Evolutionary conservation across 164 flowering plant species (phyloP), one percentile per base, ranked within the genome.

Genomic region (Nymphaea colorata): DNA sequence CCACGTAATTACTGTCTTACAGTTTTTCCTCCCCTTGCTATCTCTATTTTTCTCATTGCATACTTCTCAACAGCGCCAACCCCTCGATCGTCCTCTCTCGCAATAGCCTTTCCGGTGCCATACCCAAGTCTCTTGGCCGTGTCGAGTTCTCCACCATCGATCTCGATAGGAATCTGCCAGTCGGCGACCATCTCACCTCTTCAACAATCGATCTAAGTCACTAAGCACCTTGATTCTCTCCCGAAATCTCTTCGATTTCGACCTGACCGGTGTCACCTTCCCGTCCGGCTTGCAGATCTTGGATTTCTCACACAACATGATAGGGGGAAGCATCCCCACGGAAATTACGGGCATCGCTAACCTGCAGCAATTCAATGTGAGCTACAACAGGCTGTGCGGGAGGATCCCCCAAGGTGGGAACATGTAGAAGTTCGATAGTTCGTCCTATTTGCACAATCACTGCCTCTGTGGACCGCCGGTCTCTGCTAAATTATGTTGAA

Each of bases 311-410:
- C 63, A 61, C 41, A 61, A 61, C 41, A 25, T 25, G 63, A 61
- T 61, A 61, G 4, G 14, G 4, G 63, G 63, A 15, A 25, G 41
- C 25, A 61, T 61, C 17, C 63, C 63, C 5, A 15, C 17, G 63
- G 17, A 4, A 4, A 61, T 61, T 16, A 25, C 41, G n/a, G n/a
- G n/a, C n/a, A n/a, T n/a, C n/a, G n/a, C n/a, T n/a, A n/a, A n/a
- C n/a, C n/a, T n/a, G n/a, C 63, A 15, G 6, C 41, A 16, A 4
- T 61, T 61, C 63, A 61, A 61, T 61, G 63, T 25, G 63, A 61
- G 63, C 41, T 61, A 61, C 41, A 61, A 61, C 63, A 5, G 63
- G 63, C 63, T 61, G 41, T 61, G 63, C 41, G 16, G 63, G 17
- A 25, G 25, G 17, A 61, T 61, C 14, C 63, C 63, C 17, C 63